Percentiles rank a stretch among this genome's conserved stretches.
phyloP scores from a whole-genome alignment of 306 rosid species.

The Morella rubra region DNA sequence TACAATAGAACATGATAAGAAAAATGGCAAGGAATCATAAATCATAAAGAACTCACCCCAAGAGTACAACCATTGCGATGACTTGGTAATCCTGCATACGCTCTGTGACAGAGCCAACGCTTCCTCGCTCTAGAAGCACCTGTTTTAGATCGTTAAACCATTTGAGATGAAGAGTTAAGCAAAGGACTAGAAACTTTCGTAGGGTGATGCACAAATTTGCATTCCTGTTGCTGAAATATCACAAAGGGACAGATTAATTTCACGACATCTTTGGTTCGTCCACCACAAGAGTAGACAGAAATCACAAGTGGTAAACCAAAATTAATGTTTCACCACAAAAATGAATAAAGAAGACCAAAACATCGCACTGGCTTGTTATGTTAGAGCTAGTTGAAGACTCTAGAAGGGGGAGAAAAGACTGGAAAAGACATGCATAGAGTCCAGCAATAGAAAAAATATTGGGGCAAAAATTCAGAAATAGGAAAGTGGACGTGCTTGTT shows the following conservation, averaged over 20 bases:
- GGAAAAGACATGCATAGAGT: background rate
- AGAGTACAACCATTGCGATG: slow-evolving; percentile 76
- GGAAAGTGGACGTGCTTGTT: background rate
- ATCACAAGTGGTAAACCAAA: background rate
- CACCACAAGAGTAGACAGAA: background rate
- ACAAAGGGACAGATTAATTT: background rate
- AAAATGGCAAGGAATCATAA: slow-evolving; percentile 8
- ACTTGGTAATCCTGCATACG: slow-evolving; percentile 84
- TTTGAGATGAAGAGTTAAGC: slow-evolving; percentile 15
- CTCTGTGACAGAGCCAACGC: slow-evolving; percentile 43
- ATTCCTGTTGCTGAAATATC: background rate
- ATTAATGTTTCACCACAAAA: background rate
- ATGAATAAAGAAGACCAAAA: background rate
- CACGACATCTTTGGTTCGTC: background rate
- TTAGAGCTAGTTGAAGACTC: background rate
- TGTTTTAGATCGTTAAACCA: slow-evolving; percentile 29
- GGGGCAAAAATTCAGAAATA: background rate
- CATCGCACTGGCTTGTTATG: background rate
- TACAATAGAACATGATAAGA: slow-evolving; percentile 3
- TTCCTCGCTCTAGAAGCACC: slow-evolving; percentile 69
- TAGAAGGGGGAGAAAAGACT: background rate
- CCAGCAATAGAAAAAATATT: background rate
- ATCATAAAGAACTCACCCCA: slow-evolving; percentile 59
- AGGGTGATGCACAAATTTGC: background rate
- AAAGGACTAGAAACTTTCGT: slow-evolving; percentile 1